These are phyloP conservation scores for Arctium minus DNA, from an alignment of 129 eudicot genomes.

Conservation along the genomic window DNA sequence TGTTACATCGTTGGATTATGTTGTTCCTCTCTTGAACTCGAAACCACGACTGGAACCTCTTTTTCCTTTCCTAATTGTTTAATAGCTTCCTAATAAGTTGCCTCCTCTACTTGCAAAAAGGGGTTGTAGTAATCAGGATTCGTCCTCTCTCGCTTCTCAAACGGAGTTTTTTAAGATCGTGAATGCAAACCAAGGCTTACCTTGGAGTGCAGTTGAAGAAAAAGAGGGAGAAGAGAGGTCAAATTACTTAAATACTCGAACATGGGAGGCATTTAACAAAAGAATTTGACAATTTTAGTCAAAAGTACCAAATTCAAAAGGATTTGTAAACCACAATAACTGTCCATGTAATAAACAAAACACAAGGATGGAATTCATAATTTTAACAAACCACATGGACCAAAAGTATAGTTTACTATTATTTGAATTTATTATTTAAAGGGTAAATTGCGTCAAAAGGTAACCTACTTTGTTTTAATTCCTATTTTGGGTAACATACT, in stretches of 20 bases:
- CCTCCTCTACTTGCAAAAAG: slow-evolving; percentile 17
- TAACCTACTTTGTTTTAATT: too few species aligned
- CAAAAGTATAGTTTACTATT: neutral
- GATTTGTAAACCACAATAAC: neutral
- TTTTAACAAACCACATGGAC: neutral
- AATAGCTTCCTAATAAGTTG: slow-evolving; percentile 7
- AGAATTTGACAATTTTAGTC: too few species aligned
- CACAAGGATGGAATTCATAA: neutral
- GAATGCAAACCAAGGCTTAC: neutral
- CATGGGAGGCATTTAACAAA: neutral
- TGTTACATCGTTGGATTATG: neutral
- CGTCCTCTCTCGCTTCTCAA: neutral
- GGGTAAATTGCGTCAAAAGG: too few species aligned
- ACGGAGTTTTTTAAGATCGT: neutral
- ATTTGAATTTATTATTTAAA: too few species aligned
- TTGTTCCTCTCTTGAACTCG: neutral
- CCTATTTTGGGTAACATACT: too few species aligned
- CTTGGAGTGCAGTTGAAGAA: neutral
- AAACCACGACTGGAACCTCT: neutral
- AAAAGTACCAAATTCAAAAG: neutral
- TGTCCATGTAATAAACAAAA: too few species aligned
- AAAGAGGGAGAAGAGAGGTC: neutral
- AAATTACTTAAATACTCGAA: neutral
- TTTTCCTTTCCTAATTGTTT: slow-evolving; percentile 24
- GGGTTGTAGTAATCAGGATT: slow-evolving; percentile 25